Conservation (phyloP, 1,284 basidiomycete genomes). For the Porodaedalea pini region DNA sequence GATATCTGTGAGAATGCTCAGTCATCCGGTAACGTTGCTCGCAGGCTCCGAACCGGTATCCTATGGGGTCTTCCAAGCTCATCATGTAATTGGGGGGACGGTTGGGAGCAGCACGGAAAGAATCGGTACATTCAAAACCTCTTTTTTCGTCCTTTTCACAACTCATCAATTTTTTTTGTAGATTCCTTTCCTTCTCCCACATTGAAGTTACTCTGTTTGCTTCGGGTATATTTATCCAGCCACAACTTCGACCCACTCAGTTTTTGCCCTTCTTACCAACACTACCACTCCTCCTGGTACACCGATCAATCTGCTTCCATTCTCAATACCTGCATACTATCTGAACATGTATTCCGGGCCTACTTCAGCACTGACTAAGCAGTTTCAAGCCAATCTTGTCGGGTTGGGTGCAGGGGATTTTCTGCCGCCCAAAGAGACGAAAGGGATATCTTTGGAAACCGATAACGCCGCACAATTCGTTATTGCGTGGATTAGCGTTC, state of each 20-base stretch:
- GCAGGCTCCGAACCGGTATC: slow-evolving; percentile 44
- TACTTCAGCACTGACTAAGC: slow-evolving; percentile 52
- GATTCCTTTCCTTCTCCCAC: slow-evolving; percentile 57
- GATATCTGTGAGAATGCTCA: slow-evolving; percentile 45
- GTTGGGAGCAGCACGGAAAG: slow-evolving; percentile 54
- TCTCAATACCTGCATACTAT: slow-evolving; percentile 69
- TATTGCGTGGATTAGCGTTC: slow-evolving; percentile 68
- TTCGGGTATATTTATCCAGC: slow-evolving; percentile 55
- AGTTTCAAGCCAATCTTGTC: slow-evolving; percentile 56
- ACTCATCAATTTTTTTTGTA: slow-evolving; percentile 26
- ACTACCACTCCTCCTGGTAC: slow-evolving; percentile 51
- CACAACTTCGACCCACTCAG: slow-evolving; percentile 51
- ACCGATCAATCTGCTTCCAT: slow-evolving; percentile 63
- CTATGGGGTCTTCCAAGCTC: slow-evolving; percentile 45
- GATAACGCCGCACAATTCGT: slow-evolving; percentile 38
- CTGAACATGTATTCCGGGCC: slow-evolving; percentile 62
- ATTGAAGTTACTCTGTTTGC: slow-evolving; percentile 52
- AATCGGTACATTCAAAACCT: slow-evolving; percentile 38
- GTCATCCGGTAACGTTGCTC: slow-evolving; percentile 39
- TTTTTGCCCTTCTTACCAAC: slow-evolving; percentile 41
- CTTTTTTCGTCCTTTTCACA: background rate
- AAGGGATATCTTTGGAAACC: background rate
- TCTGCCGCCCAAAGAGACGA: slow-evolving; percentile 28
- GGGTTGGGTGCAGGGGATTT: slow-evolving; percentile 58
- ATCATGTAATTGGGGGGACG: slow-evolving; percentile 54